A percentile compares a stretch with the other conserved stretches of the same genome.
These are phyloP conservation scores for Endotrypanum monterogeii DNA, from an alignment of 208 protist species.

Conservation along the genomic window DNA sequence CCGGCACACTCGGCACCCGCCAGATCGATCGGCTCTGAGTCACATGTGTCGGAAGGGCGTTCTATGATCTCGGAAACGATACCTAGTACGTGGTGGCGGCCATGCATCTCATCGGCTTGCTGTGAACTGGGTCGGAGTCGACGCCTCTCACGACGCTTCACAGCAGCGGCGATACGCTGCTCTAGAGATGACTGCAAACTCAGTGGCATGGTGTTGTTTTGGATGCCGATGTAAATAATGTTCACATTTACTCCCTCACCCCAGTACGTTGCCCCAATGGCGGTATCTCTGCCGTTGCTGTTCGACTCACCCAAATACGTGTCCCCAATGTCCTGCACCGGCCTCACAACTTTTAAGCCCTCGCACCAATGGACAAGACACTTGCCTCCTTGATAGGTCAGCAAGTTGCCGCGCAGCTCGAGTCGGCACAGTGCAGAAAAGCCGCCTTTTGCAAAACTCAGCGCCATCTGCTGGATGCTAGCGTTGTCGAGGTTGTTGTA, in stretches of 20 bases:
- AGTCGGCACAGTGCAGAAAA: conserved; percentile 45
- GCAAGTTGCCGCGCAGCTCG: conserved; percentile 60
- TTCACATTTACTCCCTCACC: conserved; percentile 9
- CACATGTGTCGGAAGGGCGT: neutral
- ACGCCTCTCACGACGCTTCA: conserved; percentile 20
- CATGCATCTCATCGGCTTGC: neutral
- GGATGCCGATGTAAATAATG: conserved; percentile 24
- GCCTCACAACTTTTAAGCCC: conserved; percentile 16
- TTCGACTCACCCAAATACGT: neutral
- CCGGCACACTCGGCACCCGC: neutral
- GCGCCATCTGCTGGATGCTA: conserved; percentile 25
- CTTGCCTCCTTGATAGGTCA: conserved; percentile 66
- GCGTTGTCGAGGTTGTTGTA: conserved; percentile 52
- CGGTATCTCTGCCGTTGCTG: neutral
- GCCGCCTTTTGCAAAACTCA: conserved; percentile 26
- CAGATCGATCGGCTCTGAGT: neutral
- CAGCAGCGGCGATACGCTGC: conserved; percentile 13
- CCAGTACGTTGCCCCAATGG: neutral
- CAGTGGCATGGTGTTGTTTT: conserved; percentile 19
- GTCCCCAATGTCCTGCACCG: neutral
- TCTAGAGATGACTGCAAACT: conserved; percentile 8
- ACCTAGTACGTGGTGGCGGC: neutral
- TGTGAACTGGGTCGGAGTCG: neutral
- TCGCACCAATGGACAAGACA: conserved; percentile 55
- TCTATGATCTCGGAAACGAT: neutral